Evolutionary conservation across 2,329 filamentous ascomycete genomes (phyloP).

Genomic region (Fusarium falciforme): DNA sequence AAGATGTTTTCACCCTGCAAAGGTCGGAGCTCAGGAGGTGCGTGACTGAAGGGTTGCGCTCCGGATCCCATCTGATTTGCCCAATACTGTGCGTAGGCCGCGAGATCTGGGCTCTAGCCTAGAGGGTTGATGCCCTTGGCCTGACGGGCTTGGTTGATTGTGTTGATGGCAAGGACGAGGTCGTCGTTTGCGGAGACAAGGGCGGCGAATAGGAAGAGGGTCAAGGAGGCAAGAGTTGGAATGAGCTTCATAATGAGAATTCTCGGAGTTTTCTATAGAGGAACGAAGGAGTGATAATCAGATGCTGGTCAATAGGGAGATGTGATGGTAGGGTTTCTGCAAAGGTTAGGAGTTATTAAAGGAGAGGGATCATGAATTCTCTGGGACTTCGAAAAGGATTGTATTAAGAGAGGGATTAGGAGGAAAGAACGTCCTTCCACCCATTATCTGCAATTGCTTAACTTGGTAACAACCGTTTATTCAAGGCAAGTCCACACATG

Average conservation of each 20-base stretch:
- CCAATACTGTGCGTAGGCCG: conserved; percentile 49
- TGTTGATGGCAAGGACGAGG: conserved; percentile 37
- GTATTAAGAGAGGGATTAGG: not conserved
- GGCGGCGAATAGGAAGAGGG: conserved; percentile 20
- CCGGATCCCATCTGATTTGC: conserved; percentile 48
- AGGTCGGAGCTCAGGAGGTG: conserved; percentile 45
- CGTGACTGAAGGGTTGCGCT: conserved; percentile 47
- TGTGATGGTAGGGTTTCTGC: not conserved
- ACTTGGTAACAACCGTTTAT: not conserved
- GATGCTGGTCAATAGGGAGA: not conserved
- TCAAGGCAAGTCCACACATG: not conserved
- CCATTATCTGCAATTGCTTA: not conserved
- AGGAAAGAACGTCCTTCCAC: not conserved
- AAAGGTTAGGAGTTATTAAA: not conserved
- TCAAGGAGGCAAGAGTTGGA: conserved; percentile 11
- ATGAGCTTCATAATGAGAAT: conserved; percentile 17
- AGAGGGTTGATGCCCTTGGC: conserved; percentile 44
- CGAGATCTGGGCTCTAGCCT: conserved; percentile 46
- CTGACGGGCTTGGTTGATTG: conserved; percentile 49
- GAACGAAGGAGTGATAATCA: not conserved
- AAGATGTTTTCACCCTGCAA: conserved; percentile 52
- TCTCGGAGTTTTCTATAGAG: not conserved
- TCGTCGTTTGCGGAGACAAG: conserved; percentile 39
- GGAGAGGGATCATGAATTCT: not conserved
- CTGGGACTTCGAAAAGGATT: not conserved